Percentiles rank a stretch among this genome's conserved stretches.
Evolutionary conservation across 2,329 filamentous ascomycete species (phyloP).

Genomic region (Teratosphaeria destructans): DNA sequence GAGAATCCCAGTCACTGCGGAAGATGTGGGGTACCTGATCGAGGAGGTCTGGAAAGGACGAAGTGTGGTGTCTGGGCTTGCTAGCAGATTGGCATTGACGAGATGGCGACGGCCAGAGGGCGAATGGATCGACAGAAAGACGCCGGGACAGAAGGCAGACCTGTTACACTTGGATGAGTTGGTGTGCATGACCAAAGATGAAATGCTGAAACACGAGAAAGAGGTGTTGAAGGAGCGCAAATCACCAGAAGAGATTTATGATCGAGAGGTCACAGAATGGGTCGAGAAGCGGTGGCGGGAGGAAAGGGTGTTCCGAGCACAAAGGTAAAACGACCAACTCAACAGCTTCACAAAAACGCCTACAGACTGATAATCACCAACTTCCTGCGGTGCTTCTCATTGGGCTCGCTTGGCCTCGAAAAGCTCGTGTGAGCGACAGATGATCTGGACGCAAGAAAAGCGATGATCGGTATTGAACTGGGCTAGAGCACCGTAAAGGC

Average conservation of each 20-base stretch:
- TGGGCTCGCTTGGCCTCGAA: neutral
- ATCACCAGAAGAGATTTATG: conserved; percentile 63
- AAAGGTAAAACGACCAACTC: conserved; percentile 2
- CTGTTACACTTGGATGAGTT: conserved; percentile 58
- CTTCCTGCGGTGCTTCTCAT: neutral
- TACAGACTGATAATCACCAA: neutral
- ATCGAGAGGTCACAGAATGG: conserved; percentile 51
- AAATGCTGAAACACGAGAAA: conserved; percentile 69
- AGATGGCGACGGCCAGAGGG: conserved; percentile 62
- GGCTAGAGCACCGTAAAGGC: no score
- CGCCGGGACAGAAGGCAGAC: conserved; percentile 69
- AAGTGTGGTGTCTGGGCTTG: conserved; percentile 71
- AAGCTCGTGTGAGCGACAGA: no score
- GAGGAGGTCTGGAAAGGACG: conserved; percentile 82
- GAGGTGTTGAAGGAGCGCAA: conserved; percentile 63
- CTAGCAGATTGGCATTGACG: conserved; percentile 67
- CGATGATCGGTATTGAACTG: no score
- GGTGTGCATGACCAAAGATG: conserved; percentile 89
- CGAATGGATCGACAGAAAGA: conserved; percentile 54
- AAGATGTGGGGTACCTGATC: conserved; percentile 76
- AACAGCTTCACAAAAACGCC: neutral
- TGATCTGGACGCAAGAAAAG: no score
- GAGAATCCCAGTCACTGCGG: conserved; percentile 64
- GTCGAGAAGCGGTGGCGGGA: conserved; percentile 60
- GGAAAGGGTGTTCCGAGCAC: conserved; percentile 32